A percentile compares a stretch with the other conserved stretches of the same genome.
phyloP scores from a whole-genome alignment of 345 rosid genomes.

The Laguncularia racemosa region DNA sequence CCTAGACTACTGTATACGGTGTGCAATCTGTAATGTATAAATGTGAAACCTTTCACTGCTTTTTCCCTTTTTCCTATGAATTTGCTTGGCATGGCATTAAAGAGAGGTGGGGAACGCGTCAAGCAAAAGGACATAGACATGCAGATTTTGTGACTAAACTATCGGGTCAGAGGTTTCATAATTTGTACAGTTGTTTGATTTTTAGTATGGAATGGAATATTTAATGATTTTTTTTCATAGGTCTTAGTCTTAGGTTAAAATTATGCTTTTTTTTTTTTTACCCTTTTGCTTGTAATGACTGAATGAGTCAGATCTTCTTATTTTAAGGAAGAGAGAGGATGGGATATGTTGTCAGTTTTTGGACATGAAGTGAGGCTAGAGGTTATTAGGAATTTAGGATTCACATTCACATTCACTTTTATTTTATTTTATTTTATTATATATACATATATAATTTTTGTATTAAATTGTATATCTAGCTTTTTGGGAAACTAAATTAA shows the following conservation, averaged over 20 bases:
- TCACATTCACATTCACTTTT: no score
- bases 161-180: slow-evolving; percentile 65
- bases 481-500: no score
- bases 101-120: slow-evolving; percentile 19
- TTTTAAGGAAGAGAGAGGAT: slow-evolving; percentile 5
- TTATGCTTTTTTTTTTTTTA: no score
- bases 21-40: not conserved
- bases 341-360: slow-evolving; percentile 32
- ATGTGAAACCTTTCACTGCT: not conserved
- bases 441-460: no score
- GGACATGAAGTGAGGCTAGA: slow-evolving; percentile 55
- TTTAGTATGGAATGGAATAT: no score
- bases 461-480: no score
- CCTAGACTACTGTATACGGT: no score
- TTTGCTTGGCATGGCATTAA: slow-evolving; percentile 5
- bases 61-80: slow-evolving; percentile 12
- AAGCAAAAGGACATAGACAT: slow-evolving; percentile 51
- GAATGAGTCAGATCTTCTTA: slow-evolving; percentile 38
- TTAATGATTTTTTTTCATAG: no score
- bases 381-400: no score
- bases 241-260: no score
- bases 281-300: slow-evolving; percentile 5
- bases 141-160: slow-evolving; percentile 88
- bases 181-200: slow-evolving; percentile 10
- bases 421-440: no score